phyloP scores from a whole-genome alignment of 2,329 filamentous ascomycete genomes.

The Orbilia quercus region DNA sequence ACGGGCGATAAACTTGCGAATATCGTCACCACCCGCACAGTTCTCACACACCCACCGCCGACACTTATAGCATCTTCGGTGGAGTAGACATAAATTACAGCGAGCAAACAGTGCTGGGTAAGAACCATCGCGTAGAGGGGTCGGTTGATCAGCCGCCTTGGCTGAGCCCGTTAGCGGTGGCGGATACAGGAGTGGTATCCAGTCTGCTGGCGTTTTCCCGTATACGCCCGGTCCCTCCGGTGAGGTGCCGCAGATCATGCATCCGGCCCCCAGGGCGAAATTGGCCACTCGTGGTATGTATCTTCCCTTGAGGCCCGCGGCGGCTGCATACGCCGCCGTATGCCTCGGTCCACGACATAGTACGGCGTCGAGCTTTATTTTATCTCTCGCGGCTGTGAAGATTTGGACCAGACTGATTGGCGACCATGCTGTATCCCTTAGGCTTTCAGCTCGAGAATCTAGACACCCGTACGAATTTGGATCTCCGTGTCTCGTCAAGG shows the following conservation, averaged over 20 bases:
- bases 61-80: conserved; percentile 13
- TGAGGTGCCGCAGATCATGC: conserved; percentile 41
- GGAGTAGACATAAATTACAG: not conserved
- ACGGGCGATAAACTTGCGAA: not conserved
- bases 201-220: conserved; percentile 17
- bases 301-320: not conserved
- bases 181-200: conserved; percentile 25
- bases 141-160: conserved; percentile 17
- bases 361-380: conserved; percentile 32
- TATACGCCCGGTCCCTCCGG: conserved; percentile 39
- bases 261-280: conserved; percentile 19
- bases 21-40: conserved; percentile 5
- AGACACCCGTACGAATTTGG: no score
- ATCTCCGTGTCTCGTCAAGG: not conserved
- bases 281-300: not conserved
- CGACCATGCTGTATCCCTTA: no score
- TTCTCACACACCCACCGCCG: conserved; percentile 39
- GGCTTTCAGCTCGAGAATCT: no score
- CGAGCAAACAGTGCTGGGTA: conserved; percentile 36
- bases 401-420: not conserved
- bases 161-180: conserved; percentile 15
- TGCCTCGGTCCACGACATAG: conserved; percentile 33
- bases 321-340: not conserved
- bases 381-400: conserved; percentile 2
- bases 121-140: not conserved